Evolutionary conservation across 2,329 filamentous ascomycete genomes (phyloP).

Genomic region (Exophiala dermatitidis): DNA sequence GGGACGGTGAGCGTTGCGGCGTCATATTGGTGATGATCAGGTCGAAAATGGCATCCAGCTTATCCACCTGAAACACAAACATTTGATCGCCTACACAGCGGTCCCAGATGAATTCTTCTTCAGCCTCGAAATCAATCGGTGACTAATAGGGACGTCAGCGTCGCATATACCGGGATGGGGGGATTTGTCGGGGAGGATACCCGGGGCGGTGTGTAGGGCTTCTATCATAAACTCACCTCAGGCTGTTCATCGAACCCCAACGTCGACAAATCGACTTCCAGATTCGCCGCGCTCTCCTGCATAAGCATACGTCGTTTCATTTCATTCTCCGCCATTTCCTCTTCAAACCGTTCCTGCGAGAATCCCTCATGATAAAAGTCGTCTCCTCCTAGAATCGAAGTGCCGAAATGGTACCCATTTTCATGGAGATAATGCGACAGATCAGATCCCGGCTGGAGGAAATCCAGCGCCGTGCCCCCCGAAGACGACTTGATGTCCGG

Average conservation of each 20-base stretch:
- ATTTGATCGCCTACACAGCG: slow-evolving; percentile 94
- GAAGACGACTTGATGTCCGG: slow-evolving; percentile 91
- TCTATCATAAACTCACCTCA: slow-evolving; percentile 41
- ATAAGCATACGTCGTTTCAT: slow-evolving; percentile 89
- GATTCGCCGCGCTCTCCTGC: slow-evolving; percentile 95
- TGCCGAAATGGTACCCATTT: slow-evolving; percentile 67
- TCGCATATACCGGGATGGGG: slow-evolving; percentile 44
- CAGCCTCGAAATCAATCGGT: slow-evolving; percentile 60
- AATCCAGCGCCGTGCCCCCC: slow-evolving; percentile 90
- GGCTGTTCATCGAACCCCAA: slow-evolving; percentile 92
- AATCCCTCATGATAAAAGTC: slow-evolving; percentile 88
- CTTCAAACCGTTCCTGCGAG: slow-evolving; percentile 87
- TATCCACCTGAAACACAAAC: slow-evolving; percentile 97
- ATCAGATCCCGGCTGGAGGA: slow-evolving; percentile 89
- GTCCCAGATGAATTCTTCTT: slow-evolving; percentile 93
- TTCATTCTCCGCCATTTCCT: slow-evolving; percentile 94
- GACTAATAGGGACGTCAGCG: slow-evolving; percentile 33
- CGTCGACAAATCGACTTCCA: slow-evolving; percentile 93
- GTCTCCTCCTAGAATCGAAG: slow-evolving; percentile 44
- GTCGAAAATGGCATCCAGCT: slow-evolving; percentile 83
- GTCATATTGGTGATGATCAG: slow-evolving; percentile 98
- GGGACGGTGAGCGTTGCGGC: slow-evolving; percentile 86
- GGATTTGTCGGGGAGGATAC: background rate
- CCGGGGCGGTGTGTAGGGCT: background rate
- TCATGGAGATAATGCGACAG: slow-evolving; percentile 93